A percentile compares a stretch with the other conserved stretches of the same genome.
These are phyloP conservation scores for Eudorina sp. DNA, from an alignment of 139 green algal genomes.

Conservation along the genomic window DNA sequence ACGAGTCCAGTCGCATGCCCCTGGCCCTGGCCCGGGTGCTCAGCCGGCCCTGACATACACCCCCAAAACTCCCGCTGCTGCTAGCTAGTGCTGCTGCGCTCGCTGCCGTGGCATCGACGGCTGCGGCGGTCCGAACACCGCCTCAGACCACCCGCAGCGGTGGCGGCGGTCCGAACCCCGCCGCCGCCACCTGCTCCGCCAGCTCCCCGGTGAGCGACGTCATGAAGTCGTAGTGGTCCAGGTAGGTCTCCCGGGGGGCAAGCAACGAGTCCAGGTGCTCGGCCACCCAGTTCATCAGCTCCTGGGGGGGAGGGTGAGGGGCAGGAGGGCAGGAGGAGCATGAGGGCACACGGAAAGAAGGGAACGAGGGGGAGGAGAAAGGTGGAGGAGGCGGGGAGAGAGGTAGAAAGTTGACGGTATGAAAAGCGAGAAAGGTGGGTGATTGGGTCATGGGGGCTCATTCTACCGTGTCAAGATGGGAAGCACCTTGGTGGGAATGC, in stretches of 20 bases:
- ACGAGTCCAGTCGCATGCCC: too few relatives aligned
- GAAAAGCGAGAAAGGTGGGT: neutral
- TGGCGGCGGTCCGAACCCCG: too few relatives aligned
- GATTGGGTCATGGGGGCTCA: neutral
- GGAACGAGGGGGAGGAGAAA: neutral
- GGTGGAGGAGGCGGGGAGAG: neutral
- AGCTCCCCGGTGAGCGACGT: neutral
- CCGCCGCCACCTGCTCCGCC: slow-evolving; percentile 34
- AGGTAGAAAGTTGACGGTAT: neutral
- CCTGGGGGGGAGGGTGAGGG: neutral
- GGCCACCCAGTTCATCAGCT: slow-evolving; percentile 48
- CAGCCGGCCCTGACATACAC: too few relatives aligned
- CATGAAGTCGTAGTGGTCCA: slow-evolving; percentile 40
- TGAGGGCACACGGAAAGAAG: neutral
- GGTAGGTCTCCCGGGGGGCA: slow-evolving; percentile 23
- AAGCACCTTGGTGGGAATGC: neutral
- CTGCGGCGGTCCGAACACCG: too few relatives aligned
- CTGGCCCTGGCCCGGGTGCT: too few relatives aligned
- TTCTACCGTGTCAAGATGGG: neutral
- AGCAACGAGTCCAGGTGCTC: slow-evolving; percentile 43
- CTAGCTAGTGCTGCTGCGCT: too few relatives aligned
- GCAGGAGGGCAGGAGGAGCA: neutral
- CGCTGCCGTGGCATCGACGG: too few relatives aligned
- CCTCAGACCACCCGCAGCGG: too few relatives aligned
- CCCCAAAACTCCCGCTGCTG: too few relatives aligned